A percentile compares a stretch with the other conserved stretches of the same genome.
Evolutionary conservation across 805 yeast genomes (phyloP).

Genomic region (Phaffomyces thermotolerans): DNA sequence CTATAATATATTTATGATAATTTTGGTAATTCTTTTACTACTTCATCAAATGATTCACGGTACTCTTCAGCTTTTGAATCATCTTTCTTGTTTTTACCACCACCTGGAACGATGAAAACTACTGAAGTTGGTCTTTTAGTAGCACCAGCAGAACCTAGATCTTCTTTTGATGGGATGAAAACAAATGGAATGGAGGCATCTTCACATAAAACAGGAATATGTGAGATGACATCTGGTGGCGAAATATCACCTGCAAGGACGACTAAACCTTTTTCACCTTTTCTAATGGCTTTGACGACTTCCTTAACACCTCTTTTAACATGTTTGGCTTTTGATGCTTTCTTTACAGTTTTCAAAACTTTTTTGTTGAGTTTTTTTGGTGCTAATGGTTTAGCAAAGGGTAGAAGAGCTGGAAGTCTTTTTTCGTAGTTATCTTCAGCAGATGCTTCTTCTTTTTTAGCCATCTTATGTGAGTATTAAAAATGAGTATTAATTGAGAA

Average conservation of each 20-base stretch:
- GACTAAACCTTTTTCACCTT: conserved; percentile 96
- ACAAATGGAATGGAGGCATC: conserved; percentile 86
- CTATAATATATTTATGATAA: conserved; percentile 5
- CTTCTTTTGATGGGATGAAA: conserved; percentile 96
- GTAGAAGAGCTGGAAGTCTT: conserved; percentile 82
- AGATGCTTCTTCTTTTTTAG: conserved; percentile 40
- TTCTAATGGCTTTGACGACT: conserved; percentile 94
- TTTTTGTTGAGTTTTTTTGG: conserved; percentile 93
- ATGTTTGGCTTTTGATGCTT: conserved; percentile 96
- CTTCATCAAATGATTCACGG: conserved; percentile 87
- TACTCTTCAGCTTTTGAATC: conserved; percentile 75
- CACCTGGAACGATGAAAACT: conserved; percentile 95
- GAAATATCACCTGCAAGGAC: conserved; percentile 97
- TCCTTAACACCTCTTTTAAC: conserved; percentile 98
- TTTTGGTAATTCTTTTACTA: conserved; percentile 76
- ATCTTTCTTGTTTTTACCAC: conserved; percentile 71
- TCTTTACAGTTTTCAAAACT: conserved; percentile 90
- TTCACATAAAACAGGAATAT: conserved; percentile 95
- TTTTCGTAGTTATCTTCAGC: conserved; percentile 75
- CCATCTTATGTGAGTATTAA: conserved; percentile 23
- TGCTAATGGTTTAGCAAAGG: conserved; percentile 94
- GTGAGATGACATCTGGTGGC: conserved; percentile 95
- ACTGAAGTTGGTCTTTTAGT: conserved; percentile 98
- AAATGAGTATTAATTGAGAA: not conserved
- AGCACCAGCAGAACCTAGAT: conserved; percentile 97